phyloP scores from a whole-genome alignment of 2,329 filamentous ascomycete genomes.

The Penicillium sp. region DNA sequence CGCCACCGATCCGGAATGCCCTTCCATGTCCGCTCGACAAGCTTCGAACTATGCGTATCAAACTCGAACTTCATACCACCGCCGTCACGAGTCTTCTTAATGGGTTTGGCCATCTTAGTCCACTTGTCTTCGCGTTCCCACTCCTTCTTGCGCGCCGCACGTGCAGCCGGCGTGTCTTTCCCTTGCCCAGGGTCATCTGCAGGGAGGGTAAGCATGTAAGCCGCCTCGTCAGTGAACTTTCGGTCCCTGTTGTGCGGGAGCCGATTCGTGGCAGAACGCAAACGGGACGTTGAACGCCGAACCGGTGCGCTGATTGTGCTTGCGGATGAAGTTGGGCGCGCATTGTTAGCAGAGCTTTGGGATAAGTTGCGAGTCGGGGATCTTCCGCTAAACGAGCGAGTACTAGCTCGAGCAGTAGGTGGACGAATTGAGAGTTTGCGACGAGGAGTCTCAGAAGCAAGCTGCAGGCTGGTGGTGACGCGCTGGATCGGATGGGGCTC shows the following conservation, averaged over 20 bases:
- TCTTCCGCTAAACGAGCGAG: slow-evolving; percentile 44
- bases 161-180: slow-evolving; percentile 50
- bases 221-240: slow-evolving; percentile 59
- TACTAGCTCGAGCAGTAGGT: slow-evolving; percentile 49
- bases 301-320: slow-evolving; percentile 46
- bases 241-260: slow-evolving; percentile 57
- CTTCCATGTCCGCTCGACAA: slow-evolving; percentile 94
- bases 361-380: slow-evolving; percentile 44
- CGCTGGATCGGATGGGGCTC: slow-evolving; percentile 53
- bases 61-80: slow-evolving; percentile 74
- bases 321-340: slow-evolving; percentile 48
- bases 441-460: slow-evolving; percentile 58
- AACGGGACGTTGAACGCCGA: slow-evolving; percentile 42
- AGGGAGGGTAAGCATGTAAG: slow-evolving; percentile 65
- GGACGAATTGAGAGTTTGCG: slow-evolving; percentile 54
- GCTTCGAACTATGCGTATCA: slow-evolving; percentile 76
- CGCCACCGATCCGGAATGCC: slow-evolving; percentile 97
- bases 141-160: slow-evolving; percentile 58
- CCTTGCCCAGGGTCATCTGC: slow-evolving; percentile 51
- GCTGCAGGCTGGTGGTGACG: slow-evolving; percentile 60
- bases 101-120: slow-evolving; percentile 64
- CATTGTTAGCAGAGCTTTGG: slow-evolving; percentile 35
- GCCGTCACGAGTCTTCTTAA: slow-evolving; percentile 48
- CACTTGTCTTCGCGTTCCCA: slow-evolving; percentile 66
- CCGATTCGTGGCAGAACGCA: slow-evolving; percentile 56